Base-by-base conservation (phyloP, 805 yeast species). In the Spathaspora passalidarum region DNA sequence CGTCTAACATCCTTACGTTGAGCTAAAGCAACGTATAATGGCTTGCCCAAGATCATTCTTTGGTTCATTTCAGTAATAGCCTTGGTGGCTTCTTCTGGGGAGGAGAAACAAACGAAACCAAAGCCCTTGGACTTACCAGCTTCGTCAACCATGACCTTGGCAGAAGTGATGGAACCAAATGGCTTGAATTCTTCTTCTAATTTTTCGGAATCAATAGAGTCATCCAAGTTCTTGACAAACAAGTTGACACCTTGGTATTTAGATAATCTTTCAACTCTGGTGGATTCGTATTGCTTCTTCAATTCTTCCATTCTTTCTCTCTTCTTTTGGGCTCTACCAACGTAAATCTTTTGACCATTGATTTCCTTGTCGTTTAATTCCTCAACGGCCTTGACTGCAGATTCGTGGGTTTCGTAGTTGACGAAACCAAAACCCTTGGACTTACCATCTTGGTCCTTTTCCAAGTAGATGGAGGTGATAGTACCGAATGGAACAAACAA, bases 311-410 rank as follows among this genome's bases (percentile, higher is more conserved):
- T 73, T 80, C 99, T 91, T 82, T 94, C 99, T 73, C 87, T 80
- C 82, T 90, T 92, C 90, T 90, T 92, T 80, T 94, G 99, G 59
- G 99, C 99, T 75, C 99, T 89, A 63, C 97, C 97, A 63, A 92
- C 99, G 70, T 83, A 94, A 56, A 94, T 74, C 71, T 77, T 81
- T 77, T 88, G 88, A 63, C 94, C 95, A 61, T 81, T 82, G 68
- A 85, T 69, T 66, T 94, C 98, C 59, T 71, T 75, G 68, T 86
- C 96, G 75, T 94, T 88, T 69, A 92, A 82, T 62, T 78, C 94
- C 45, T 88, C 97, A 58, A 92, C 95, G 50, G 98, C 96, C 74
- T 82, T 81, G 59, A 78, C 81, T 56, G 99, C 99, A 57, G 82
- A 79, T 62, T 86, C 90, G 72, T 92, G 99, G 59, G 73, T 66